Percentiles rank a stretch among this genome's conserved stretches.
Conservation (phyloP, 1,284 basidiomycete species). For the Malassezia vespertilionis region DNA sequence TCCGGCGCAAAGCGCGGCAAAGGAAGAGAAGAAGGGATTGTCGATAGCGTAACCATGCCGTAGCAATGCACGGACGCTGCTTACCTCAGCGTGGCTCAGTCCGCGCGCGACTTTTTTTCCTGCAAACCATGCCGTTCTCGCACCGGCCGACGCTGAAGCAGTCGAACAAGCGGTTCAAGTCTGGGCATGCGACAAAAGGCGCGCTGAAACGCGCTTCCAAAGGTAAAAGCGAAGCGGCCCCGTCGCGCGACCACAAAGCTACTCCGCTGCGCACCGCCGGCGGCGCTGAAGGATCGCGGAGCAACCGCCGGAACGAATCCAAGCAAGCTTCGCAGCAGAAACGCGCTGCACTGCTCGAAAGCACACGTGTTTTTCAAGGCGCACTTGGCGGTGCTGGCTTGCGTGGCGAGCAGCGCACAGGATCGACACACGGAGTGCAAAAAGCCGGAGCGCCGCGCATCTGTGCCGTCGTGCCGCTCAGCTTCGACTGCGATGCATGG, state of each 20-base stretch:
- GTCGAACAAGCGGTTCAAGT: conserved; percentile 44
- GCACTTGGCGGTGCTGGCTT: conserved; percentile 6
- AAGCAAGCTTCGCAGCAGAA: conserved; percentile 37
- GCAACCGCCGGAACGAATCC: conserved; percentile 36
- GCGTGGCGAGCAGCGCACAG: conserved; percentile 8
- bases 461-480: conserved; percentile 66
- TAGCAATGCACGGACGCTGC: neutral
- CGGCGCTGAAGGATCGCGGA: conserved; percentile 28
- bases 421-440: neutral
- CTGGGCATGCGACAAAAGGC: conserved; percentile 41
- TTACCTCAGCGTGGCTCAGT: neutral
- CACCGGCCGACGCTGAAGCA: conserved; percentile 31
- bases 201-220: conserved; percentile 30
- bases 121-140: conserved; percentile 12
- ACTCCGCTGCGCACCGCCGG: conserved; percentile 26
- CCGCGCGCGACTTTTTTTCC: conserved; percentile 4
- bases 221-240: conserved; percentile 20
- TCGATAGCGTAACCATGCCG: neutral
- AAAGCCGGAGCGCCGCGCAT: conserved; percentile 65
- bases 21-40: neutral
- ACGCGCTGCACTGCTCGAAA: conserved; percentile 34
- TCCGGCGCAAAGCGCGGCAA: conserved; percentile 48
- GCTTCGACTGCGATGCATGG: conserved; percentile 57
- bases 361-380: conserved; percentile 30
- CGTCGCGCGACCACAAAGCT: conserved; percentile 22